Evolutionary conservation across 768 basidiomycete species (phyloP).

Genomic region (Hygrophorus russula): DNA sequence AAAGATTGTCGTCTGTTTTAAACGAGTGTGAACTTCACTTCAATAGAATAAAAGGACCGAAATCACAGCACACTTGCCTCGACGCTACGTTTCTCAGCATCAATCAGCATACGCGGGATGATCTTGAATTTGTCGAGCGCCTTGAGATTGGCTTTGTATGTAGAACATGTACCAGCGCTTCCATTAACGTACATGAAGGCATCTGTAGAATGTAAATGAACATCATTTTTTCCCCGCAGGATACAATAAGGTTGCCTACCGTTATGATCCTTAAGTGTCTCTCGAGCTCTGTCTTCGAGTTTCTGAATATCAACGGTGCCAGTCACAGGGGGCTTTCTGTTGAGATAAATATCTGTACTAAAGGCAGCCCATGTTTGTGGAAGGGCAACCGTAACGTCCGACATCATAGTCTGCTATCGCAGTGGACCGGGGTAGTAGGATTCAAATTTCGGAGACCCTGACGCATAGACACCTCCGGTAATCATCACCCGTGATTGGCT

Average conservation of each 20-base stretch:
- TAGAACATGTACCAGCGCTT: slow-evolving; percentile 62
- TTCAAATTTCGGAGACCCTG: no score
- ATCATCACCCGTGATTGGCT: no score
- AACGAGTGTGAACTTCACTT: neutral
- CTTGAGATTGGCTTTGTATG: slow-evolving; percentile 53
- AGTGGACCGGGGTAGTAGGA: no score
- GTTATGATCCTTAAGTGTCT: slow-evolving; percentile 45
- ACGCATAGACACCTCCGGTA: no score
- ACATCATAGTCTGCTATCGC: no score
- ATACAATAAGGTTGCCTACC: slow-evolving; percentile 23
- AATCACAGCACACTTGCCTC: slow-evolving; percentile 30
- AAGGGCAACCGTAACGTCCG: no score
- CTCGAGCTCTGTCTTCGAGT: slow-evolving; percentile 56
- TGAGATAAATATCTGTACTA: slow-evolving; percentile 27
- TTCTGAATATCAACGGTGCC: slow-evolving; percentile 53
- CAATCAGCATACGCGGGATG: slow-evolving; percentile 70
- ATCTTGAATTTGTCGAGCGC: slow-evolving; percentile 62
- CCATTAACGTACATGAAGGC: slow-evolving; percentile 70
- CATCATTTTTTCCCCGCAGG: neutral
- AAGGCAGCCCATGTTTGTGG: slow-evolving; percentile 27
- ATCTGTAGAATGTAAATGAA: slow-evolving; percentile 20
- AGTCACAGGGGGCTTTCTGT: slow-evolving; percentile 28
- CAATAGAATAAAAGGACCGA: neutral
- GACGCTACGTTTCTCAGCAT: slow-evolving; percentile 44
- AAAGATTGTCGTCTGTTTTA: slow-evolving; percentile 52